Evolutionary conservation across 768 basidiomycete species (phyloP).

Genomic region (Tricholomella constricta): DNA sequence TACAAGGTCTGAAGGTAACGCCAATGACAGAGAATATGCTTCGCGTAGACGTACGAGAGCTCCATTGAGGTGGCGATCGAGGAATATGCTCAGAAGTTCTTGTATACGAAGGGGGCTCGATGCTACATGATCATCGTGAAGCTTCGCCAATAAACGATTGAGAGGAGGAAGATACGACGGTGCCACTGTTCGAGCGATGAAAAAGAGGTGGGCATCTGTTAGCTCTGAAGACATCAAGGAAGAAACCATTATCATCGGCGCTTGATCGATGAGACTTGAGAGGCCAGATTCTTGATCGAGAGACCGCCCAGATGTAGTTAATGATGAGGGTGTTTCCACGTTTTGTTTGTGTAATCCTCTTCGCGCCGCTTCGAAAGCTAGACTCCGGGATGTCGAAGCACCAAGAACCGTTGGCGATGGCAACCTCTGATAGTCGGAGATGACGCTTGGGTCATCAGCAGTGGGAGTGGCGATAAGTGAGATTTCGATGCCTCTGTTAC

Average conservation of each 20-base stretch:
- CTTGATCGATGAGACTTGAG: conserved; percentile 43
- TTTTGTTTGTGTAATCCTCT: conserved; percentile 30
- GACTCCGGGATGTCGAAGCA: conserved; percentile 14
- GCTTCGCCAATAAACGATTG: conserved; percentile 26
- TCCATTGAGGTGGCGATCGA: conserved; percentile 15
- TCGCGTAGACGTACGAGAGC: conserved; percentile 21
- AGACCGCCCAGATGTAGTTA: conserved; percentile 38
- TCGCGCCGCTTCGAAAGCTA: conserved; percentile 36
- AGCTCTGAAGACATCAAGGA: conserved; percentile 8
- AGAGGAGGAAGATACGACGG: conserved; percentile 33
- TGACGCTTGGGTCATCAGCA: conserved; percentile 47
- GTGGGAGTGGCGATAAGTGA: conserved; percentile 42
- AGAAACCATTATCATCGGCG: conserved; percentile 32
- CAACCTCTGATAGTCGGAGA: conserved; percentile 53
- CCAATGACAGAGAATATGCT: conserved; percentile 25
- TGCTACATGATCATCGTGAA: conserved; percentile 6
- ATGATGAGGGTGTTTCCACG: neutral
- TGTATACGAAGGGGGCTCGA: conserved; percentile 8
- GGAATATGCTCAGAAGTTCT: conserved; percentile 20
- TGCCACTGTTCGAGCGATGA: conserved; percentile 37
- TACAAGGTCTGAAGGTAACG: conserved; percentile 39
- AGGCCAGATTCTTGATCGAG: conserved; percentile 53
- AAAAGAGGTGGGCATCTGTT: conserved; percentile 31
- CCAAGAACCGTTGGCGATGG: conserved; percentile 27
- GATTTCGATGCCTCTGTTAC: conserved; percentile 93